Base-by-base conservation (phyloP, 176 grass and related monocot species). In the Calamus simplicifolius region DNA sequence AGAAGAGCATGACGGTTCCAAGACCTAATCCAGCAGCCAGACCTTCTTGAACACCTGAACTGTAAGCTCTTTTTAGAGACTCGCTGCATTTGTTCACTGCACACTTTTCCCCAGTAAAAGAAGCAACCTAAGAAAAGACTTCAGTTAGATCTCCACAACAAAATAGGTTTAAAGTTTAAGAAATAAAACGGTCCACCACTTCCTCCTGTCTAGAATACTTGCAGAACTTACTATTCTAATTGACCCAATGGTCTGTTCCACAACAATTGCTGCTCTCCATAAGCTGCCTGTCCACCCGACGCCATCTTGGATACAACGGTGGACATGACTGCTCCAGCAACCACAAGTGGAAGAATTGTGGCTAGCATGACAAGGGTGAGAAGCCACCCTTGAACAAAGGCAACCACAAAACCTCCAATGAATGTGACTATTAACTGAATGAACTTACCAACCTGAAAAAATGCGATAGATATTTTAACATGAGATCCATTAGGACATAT, bases 101-200 rank as follows among this genome's bases (percentile, higher is more conserved):
- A 54, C 72, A 81, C 62, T 81, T 89, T 80, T 98, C 94, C 7
- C 94, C 94, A 0, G 94, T 98, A 76, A 98, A 98, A 73, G 94
- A 98, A 53, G 94, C 88, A 60, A 98, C 88, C 94, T 98, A 71
- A 60, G 29, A 5, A 21, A 48, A 65, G 62, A 18, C 8, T 50
- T 16, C 48, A 51, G 35, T 13, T 43, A 10, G 8, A 43, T 43
- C 12, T 43, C 35, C 10, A 43, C 35, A 43, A 43, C 8, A 43
- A 43, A 43, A 13, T 12, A 13, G 8, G 8, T 3, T 12, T 43
- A 13, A 13, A 43, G 8, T 12, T 43, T 10, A 43, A 43, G 35
- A 43, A 43, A 43, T 13, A 43, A 7, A 43, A 43, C 12, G 35
- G 35, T 43, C 21, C 21, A 23, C 21, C 3, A 43, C 8, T 7